Evolutionary conservation across 2,329 filamentous ascomycete species (phyloP).

Genomic region (Aphanoascus verrucosus): DNA sequence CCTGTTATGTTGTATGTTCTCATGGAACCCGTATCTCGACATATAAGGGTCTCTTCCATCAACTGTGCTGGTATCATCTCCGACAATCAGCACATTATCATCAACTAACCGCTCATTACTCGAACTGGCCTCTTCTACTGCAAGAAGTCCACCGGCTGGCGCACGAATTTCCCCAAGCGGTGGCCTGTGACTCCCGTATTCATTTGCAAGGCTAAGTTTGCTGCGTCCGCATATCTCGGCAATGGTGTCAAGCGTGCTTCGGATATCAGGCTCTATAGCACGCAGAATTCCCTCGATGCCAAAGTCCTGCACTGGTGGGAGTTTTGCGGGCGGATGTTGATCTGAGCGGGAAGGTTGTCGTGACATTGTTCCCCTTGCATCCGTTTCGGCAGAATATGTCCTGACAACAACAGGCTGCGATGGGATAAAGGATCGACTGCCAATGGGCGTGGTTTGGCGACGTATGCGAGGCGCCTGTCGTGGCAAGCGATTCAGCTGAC

Average conservation of each 20-base stretch:
- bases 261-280: slow-evolving; percentile 49
- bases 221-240: slow-evolving; percentile 54
- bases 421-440: slow-evolving; percentile 21
- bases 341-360: slow-evolving; percentile 19
- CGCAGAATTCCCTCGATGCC: slow-evolving; percentile 46
- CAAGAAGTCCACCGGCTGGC: slow-evolving; percentile 26
- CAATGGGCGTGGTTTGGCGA: slow-evolving; percentile 19
- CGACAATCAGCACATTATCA: slow-evolving; percentile 30
- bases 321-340: slow-evolving; percentile 21
- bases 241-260: slow-evolving; percentile 49
- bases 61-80: slow-evolving; percentile 31
- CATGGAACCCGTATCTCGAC: slow-evolving; percentile 31
- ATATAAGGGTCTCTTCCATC: slow-evolving; percentile 30
- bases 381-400: slow-evolving; percentile 32
- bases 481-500: slow-evolving; percentile 25
- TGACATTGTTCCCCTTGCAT: slow-evolving; percentile 26
- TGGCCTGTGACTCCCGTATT: slow-evolving; percentile 52
- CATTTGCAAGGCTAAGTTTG: slow-evolving; percentile 50
- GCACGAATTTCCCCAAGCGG: slow-evolving; percentile 48
- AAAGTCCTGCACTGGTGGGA: slow-evolving; percentile 44
- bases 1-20: slow-evolving; percentile 23
- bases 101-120: slow-evolving; percentile 28
- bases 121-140: slow-evolving; percentile 36
- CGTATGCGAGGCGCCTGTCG: slow-evolving; percentile 22
- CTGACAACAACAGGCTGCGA: slow-evolving; percentile 37